These are phyloP conservation scores for Cladosporium sp. DNA, from an alignment of 2,329 filamentous ascomycete species.

Conservation along the genomic window DNA sequence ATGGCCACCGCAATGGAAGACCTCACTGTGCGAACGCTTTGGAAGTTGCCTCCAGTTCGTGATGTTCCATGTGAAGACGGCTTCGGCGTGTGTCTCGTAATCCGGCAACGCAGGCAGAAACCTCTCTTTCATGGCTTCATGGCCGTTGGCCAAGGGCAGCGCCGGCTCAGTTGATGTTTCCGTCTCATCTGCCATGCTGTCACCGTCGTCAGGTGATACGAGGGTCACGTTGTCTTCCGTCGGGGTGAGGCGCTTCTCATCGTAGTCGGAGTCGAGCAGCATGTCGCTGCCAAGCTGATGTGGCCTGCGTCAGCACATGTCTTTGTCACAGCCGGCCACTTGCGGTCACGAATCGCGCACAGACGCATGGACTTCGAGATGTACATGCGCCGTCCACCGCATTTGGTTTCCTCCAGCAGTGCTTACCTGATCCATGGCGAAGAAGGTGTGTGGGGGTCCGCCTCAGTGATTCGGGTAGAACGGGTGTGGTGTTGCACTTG, in stretches of 20 bases:
- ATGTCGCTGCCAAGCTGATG: constrained; percentile 61
- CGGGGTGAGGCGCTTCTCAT: constrained; percentile 57
- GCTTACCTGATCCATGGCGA: constrained; percentile 21
- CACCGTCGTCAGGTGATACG: constrained; percentile 59
- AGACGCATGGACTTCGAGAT: not conserved
- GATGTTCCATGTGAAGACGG: constrained; percentile 81
- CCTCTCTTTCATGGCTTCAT: constrained; percentile 80
- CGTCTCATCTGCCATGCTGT: constrained; percentile 57
- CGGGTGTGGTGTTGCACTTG: constrained; percentile 14
- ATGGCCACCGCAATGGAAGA: constrained; percentile 81
- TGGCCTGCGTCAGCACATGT: constrained; percentile 27
- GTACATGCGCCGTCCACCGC: not conserved
- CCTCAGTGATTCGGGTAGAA: constrained; percentile 7
- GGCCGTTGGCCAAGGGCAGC: constrained; percentile 57
- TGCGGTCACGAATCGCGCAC: not conserved
- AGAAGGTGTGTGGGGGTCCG: not conserved
- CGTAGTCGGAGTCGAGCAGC: constrained; percentile 63
- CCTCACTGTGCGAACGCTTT: constrained; percentile 82
- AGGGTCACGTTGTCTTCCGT: constrained; percentile 53
- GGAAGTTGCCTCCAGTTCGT: constrained; percentile 74
- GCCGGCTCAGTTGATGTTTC: constrained; percentile 44
- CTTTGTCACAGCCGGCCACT: not conserved
- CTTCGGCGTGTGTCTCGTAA: constrained; percentile 75
- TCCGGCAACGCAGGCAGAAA: constrained; percentile 77
- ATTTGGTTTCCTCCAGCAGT: not conserved